Conservation (phyloP, 2,329 filamentous ascomycete species). For the Fusarium scirpi region DNA sequence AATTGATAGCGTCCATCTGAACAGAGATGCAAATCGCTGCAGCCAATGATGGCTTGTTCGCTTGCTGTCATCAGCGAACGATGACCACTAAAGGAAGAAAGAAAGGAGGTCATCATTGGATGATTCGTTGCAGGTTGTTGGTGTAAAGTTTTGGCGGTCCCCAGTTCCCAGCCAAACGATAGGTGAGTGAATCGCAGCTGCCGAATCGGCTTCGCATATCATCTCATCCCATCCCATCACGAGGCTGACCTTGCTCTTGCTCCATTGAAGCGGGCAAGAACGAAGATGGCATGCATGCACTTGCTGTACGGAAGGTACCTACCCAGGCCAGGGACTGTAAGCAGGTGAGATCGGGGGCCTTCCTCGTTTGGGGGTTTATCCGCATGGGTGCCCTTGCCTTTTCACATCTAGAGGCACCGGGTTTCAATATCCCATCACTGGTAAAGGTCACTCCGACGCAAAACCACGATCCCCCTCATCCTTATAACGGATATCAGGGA, state of each 20-base stretch:
- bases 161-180: constrained; percentile 8
- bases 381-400: constrained; percentile 21
- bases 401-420: constrained; percentile 1
- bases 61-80: constrained; percentile 14
- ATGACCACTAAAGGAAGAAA: constrained; percentile 10
- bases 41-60: constrained; percentile 24
- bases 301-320: not conserved
- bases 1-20: constrained; percentile 19
- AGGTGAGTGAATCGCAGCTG: constrained; percentile 12
- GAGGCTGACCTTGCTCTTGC: not conserved
- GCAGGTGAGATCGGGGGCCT: constrained; percentile 36
- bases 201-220: constrained; percentile 4
- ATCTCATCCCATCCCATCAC: constrained; percentile 9
- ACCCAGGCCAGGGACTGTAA: constrained; percentile 5
- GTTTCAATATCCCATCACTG: constrained; percentile 6
- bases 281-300: constrained; percentile 25
- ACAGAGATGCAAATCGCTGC: constrained; percentile 10
- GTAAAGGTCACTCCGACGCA: constrained; percentile 18
- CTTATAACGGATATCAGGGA: not conserved
- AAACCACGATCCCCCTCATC: constrained; percentile 13
- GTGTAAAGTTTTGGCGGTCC: constrained; percentile 23
- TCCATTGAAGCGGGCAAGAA: constrained; percentile 6
- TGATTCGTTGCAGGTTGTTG: constrained; percentile 23
- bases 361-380: constrained; percentile 8
- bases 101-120: constrained; percentile 11